phyloP scores from a whole-genome alignment of 768 basidiomycete species.

The Vishniacozyma victoriae region DNA sequence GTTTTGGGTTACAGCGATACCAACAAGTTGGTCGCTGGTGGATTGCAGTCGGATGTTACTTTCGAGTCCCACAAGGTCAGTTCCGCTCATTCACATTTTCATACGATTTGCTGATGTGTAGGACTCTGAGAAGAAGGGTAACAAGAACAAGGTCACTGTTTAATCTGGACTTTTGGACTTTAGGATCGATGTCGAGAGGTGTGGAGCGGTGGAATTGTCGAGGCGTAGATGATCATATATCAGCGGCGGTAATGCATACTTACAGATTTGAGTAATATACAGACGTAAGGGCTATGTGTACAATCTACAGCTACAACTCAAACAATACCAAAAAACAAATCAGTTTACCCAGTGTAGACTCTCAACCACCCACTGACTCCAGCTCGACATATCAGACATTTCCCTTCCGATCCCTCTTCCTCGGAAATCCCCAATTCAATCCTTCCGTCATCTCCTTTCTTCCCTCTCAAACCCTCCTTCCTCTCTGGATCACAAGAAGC shows the following conservation, averaged over 20 bases:
- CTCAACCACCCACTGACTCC: conserved; percentile 19
- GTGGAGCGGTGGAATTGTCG: too few relatives aligned
- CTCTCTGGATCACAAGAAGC: not conserved
- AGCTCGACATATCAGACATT: conserved; percentile 16
- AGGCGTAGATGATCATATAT: too few relatives aligned
- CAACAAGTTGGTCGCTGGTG: conserved; percentile 65
- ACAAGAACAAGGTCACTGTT: conserved; percentile 25
- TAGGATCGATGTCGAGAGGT: too few relatives aligned
- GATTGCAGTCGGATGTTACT: conserved; percentile 91
- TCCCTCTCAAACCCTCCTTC: not conserved
- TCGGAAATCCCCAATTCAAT: not conserved
- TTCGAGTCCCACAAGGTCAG: conserved; percentile 79
- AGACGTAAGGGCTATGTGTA: not conserved
- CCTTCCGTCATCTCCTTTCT: not conserved
- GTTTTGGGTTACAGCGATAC: conserved; percentile 75
- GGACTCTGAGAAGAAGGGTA: conserved; percentile 30
- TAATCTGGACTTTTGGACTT: too few relatives aligned
- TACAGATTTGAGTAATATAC: not conserved
- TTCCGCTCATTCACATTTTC: not conserved
- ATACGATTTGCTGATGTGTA: not conserved
- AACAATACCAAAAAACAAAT: not conserved
- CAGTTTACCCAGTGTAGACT: conserved; percentile 12
- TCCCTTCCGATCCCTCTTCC: not conserved
- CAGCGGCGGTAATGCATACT: too few relatives aligned
- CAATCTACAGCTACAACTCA: not conserved